phyloP scores from a whole-genome alignment of 768 basidiomycete genomes.

The Boletellus ananiceps region DNA sequence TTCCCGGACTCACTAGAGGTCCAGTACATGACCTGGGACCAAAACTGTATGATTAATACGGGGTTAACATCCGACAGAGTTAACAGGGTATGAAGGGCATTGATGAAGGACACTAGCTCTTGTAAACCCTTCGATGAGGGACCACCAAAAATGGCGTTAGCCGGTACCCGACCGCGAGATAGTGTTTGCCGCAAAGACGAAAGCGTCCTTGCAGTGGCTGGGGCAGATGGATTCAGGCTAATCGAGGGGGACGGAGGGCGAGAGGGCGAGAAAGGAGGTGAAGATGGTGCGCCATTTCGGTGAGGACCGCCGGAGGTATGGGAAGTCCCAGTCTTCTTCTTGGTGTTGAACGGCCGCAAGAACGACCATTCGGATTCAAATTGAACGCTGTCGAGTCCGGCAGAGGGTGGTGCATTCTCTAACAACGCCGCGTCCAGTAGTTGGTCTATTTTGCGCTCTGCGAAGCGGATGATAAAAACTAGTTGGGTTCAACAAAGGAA shows the following conservation, averaged over 20 bases:
- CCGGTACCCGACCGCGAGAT: constrained; percentile 48
- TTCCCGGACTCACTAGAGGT: constrained; percentile 70
- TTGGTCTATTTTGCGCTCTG: constrained; percentile 84
- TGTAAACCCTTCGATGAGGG: constrained; percentile 40
- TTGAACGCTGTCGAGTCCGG: constrained; percentile 75
- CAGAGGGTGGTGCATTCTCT: constrained; percentile 74
- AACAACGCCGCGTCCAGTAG: constrained; percentile 79
- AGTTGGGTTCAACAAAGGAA: constrained; percentile 1
- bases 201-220: constrained; percentile 51
- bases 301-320: constrained; percentile 30
- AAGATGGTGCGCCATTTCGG: constrained; percentile 36
- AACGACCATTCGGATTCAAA: constrained; percentile 98
- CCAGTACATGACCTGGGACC: constrained; percentile 99
- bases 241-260: constrained; percentile 53
- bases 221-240: constrained; percentile 37
- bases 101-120: constrained; percentile 75
- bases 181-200: constrained; percentile 68
- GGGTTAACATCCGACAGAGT: constrained; percentile 89
- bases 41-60: constrained; percentile 79
- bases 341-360: constrained; percentile 63
- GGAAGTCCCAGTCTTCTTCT: constrained; percentile 44
- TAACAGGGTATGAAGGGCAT: constrained; percentile 79
- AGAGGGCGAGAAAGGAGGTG: constrained; percentile 45
- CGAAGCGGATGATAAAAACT: constrained; percentile 95
- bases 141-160: constrained; percentile 48